Base-by-base conservation (phyloP, 2,329 filamentous ascomycete genomes). In the Zymoseptoria tritici region DNA sequence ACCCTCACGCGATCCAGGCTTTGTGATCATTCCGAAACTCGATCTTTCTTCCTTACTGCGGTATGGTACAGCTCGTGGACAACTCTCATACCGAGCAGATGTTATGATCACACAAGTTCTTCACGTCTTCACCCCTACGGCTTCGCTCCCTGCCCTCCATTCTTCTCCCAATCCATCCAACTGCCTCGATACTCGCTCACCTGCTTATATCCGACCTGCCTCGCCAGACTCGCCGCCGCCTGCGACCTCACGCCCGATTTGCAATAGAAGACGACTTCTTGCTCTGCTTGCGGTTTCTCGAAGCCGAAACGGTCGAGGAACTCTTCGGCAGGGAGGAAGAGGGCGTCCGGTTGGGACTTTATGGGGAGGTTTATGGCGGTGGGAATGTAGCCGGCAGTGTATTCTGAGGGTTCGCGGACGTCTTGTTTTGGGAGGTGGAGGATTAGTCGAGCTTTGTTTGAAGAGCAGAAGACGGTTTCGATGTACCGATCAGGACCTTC, bases 271-370 rank as follows among this genome's bases (percentile, higher is more conserved):
- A 97, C 81, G 13, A 96, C 68, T 61, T 78, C 74, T 54, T 73
- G 69, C 52, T 83, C 79, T 61, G 78, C 78, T 2, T 69, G 68
- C 0, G 87, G 92, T 62, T 90, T 88, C 60, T 81, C 77, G 70
- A 89, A 96, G 3, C 91, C 92, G 74, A 91, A 92, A 16, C 87
- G 78, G 61, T 91, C 89, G 71, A 89, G 83, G 71, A 97, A 97
- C 64, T 96, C 91, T 11, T 90, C 88, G 0, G 81, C 79, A 0
- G 80, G 73, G 7, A 97, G 81, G 74, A 91, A 88, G 69, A 95
- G 86, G 60, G 87, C 87, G 74, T 97, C 91, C 0, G 91, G 86
- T 50, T 85, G 81, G 5, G 86, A 87, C 7, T 81, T 83, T 63
- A 97, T 81, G 55, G 94, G 93, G 54, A 99, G 84, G 78, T 93